Evolutionary conservation across 2,329 filamentous ascomycete species (phyloP).

Genomic region (Colletotrichum endophyticum): DNA sequence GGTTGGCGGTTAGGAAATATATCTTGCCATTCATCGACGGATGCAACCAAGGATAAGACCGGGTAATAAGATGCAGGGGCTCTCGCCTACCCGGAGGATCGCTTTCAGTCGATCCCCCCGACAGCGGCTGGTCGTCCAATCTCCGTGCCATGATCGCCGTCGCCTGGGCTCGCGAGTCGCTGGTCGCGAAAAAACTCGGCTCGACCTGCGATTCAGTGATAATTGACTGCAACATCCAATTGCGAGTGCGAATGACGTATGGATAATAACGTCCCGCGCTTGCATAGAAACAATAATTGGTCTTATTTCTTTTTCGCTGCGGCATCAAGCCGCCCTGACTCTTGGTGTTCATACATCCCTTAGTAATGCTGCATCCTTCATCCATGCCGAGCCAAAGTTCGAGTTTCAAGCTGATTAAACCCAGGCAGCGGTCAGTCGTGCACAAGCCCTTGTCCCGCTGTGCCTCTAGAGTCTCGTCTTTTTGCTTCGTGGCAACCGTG

Average conservation of each 20-base stretch:
- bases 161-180: neutral
- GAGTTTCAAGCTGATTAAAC: constrained; percentile 17
- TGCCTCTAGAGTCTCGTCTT: neutral
- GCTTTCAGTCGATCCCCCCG: neutral
- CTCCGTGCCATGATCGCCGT: neutral
- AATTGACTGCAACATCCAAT: neutral
- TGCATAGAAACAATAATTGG: neutral
- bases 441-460: neutral
- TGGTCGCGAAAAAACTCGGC: neutral
- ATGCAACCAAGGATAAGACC: neutral
- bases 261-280: neutral
- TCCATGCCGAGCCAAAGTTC: neutral
- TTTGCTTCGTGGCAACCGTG: neutral
- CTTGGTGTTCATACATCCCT: neutral
- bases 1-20: neutral
- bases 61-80: neutral
- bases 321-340: neutral
- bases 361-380: neutral
- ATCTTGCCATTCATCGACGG: neutral
- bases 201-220: neutral
- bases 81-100: neutral
- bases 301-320: neutral
- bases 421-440: neutral
- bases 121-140: neutral
- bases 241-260: neutral